phyloP scores from a whole-genome alignment of 768 basidiomycete genomes.

The Lentinula aciculospora region DNA sequence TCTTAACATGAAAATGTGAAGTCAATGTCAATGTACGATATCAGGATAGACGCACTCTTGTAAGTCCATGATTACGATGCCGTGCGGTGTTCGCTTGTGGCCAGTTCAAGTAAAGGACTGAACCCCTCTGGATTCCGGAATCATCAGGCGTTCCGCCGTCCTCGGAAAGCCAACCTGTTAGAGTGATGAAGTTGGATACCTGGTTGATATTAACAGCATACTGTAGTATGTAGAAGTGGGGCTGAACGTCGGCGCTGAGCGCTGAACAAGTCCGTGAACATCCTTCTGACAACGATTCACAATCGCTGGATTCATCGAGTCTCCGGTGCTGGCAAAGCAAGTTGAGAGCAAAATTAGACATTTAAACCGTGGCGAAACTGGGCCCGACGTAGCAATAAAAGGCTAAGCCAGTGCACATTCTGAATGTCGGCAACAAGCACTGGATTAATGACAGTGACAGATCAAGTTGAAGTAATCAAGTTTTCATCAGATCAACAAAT shows the following conservation, averaged over 20 bases:
- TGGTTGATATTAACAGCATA: neutral
- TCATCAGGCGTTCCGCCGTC: neutral
- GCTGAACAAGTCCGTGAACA: neutral
- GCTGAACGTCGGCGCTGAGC: neutral
- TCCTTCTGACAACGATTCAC: no score
- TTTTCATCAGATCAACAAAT: neutral
- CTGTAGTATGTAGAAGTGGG: neutral
- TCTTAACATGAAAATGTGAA: neutral
- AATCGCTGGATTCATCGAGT: neutral
- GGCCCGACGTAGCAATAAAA: neutral
- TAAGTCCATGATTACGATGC: neutral
- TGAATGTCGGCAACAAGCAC: neutral
- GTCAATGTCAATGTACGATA: neutral
- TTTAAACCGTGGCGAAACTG: neutral
- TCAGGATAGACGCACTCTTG: neutral
- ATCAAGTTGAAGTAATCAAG: neutral
- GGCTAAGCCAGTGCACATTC: neutral
- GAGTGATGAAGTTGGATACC: neutral
- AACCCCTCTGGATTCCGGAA: neutral
- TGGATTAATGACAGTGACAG: slow-evolving; percentile 1
- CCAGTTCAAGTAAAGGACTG: neutral
- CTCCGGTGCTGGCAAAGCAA: neutral
- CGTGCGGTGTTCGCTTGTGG: neutral
- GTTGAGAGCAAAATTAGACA: neutral
- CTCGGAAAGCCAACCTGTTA: neutral